Evolutionary conservation across 371 early-diverging fungal species (phyloP).

Genomic region (Coemansia sp.): DNA sequence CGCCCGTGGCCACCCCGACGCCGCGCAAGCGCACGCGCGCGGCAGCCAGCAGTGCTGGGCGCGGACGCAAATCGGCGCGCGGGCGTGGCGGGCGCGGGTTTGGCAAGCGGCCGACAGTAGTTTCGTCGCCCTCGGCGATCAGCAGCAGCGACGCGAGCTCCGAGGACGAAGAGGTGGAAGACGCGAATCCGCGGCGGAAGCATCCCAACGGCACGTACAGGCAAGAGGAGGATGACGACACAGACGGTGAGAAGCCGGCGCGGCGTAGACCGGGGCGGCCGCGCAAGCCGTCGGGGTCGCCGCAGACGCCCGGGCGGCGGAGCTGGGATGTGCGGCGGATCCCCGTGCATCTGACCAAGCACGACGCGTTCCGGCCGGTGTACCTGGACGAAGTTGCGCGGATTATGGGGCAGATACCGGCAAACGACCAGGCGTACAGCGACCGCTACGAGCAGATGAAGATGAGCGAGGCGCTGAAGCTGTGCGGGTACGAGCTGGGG

Average conservation of each 20-base stretch:
- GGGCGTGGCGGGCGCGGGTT: not conserved
- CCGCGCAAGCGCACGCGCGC: conserved; percentile 26
- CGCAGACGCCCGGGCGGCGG: not conserved
- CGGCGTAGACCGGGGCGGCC: conserved; percentile 25
- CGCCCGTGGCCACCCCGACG: conserved; percentile 5
- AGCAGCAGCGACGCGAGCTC: not conserved
- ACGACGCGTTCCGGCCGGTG: conserved; percentile 34
- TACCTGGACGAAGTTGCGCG: conserved; percentile 15
- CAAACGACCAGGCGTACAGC: conserved; percentile 11
- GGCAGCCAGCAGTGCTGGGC: conserved; percentile 2
- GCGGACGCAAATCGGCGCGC: not conserved
- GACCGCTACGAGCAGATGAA: conserved; percentile 47
- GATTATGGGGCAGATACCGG: conserved; percentile 20
- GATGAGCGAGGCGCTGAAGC: conserved; percentile 45
- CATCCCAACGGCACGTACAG: not conserved
- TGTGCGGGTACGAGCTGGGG: conserved; percentile 43
- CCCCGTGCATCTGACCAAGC: conserved; percentile 30
- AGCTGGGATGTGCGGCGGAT: not conserved
- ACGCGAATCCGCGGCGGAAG: not conserved
- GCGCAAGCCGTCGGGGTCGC: conserved; percentile 8
- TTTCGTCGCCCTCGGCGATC: not conserved
- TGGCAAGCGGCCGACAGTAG: not conserved
- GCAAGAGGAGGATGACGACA: too few species aligned
- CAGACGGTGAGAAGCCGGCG: not conserved
- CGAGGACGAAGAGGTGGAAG: conserved; percentile 8